Evolutionary conservation across 352 stramenopile species (phyloP).

Genomic region (Phytophthora pinifolia): DNA sequence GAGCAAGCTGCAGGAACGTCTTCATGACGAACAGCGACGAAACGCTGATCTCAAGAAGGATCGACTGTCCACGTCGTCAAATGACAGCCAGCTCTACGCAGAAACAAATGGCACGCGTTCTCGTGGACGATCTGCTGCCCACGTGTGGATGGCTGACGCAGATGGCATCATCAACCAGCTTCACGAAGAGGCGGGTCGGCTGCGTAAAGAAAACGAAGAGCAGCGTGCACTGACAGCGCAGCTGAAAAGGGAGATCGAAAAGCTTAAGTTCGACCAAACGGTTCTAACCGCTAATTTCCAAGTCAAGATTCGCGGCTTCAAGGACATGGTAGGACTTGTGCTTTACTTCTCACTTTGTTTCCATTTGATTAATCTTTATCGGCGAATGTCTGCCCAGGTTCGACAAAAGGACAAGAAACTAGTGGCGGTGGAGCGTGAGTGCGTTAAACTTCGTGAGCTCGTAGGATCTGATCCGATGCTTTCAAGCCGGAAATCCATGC

Average conservation of each 20-base stretch:
- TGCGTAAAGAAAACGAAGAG: slow-evolving; percentile 81
- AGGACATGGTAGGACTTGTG: slow-evolving; percentile 45
- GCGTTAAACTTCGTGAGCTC: slow-evolving; percentile 64
- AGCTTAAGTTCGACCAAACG: slow-evolving; percentile 78
- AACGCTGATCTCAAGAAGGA: slow-evolving; percentile 61
- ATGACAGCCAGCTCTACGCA: slow-evolving; percentile 42
- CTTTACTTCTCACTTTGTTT: background rate
- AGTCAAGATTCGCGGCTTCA: slow-evolving; percentile 80
- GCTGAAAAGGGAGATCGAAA: slow-evolving; percentile 71
- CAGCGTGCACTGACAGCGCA: slow-evolving; percentile 43
- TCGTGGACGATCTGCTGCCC: slow-evolving; percentile 61
- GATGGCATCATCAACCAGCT: slow-evolving; percentile 82
- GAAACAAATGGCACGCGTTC: slow-evolving; percentile 45
- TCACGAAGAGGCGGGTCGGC: slow-evolving; percentile 65
- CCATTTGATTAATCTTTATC: slow-evolving; percentile 8
- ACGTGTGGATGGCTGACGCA: slow-evolving; percentile 85
- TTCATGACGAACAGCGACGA: slow-evolving; percentile 62
- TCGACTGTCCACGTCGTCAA: slow-evolving; percentile 37
- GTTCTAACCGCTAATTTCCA: slow-evolving; percentile 73
- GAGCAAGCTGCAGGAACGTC: slow-evolving; percentile 53
- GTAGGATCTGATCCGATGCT: slow-evolving; percentile 33
- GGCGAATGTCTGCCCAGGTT: slow-evolving; percentile 32
- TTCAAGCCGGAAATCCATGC: slow-evolving; percentile 38
- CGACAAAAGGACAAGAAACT: slow-evolving; percentile 88
- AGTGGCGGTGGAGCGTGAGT: slow-evolving; percentile 66